Evolutionary conservation across 2,329 filamentous ascomycete genomes (phyloP).

Genomic region (Elsinoe fawcettii): DNA sequence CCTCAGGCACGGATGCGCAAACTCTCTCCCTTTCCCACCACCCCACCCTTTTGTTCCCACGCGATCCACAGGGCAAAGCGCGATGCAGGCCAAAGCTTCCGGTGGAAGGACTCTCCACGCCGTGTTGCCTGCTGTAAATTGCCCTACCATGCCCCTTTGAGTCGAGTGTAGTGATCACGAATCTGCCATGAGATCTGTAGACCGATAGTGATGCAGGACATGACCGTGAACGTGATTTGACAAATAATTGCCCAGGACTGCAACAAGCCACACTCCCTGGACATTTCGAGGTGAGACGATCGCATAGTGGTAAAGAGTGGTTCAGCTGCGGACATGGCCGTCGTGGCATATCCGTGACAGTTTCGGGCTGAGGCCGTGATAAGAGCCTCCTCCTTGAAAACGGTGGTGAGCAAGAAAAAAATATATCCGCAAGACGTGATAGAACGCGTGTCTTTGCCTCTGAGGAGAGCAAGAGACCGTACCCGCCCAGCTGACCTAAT

Average conservation of each 20-base stretch:
- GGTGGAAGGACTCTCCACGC: not conserved
- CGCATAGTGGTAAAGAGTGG: not conserved
- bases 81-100: not conserved
- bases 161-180: not conserved
- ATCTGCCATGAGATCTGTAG: not conserved
- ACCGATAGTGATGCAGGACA: not conserved
- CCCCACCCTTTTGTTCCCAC: not conserved
- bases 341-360: not conserved
- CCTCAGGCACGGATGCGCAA: slow-evolving; percentile 5
- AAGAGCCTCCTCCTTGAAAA: not conserved
- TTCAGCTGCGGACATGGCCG: not conserved
- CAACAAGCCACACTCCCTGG: too few relatives aligned
- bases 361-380: not conserved
- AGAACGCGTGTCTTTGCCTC: not conserved
- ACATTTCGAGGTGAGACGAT: not conserved
- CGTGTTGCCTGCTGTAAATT: not conserved
- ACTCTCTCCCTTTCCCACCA: not conserved
- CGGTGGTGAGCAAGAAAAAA: not conserved
- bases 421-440: not conserved
- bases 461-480: not conserved
- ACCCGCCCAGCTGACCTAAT: not conserved
- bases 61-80: slow-evolving; percentile 1
- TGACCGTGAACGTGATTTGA: not conserved
- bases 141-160: not conserved
- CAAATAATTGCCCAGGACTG: not conserved